These are phyloP conservation scores for Chaetomium tenue DNA, from an alignment of 495 filamentous ascomycete genomes.

Conservation along the genomic window DNA sequence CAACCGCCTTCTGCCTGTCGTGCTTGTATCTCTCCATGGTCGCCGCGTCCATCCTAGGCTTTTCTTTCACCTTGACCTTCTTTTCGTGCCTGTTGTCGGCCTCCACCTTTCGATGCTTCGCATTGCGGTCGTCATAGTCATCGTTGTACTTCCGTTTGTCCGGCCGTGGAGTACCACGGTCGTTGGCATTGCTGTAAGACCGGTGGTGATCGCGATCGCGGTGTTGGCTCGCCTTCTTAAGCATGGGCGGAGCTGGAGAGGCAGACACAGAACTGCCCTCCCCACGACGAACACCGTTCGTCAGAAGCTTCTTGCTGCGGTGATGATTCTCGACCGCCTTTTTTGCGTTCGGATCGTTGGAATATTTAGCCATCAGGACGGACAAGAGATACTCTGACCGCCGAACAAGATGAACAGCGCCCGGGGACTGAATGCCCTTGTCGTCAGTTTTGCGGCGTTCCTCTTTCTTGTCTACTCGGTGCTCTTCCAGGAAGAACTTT, in stretches of 20 bases:
- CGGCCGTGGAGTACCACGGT: conserved; percentile 45
- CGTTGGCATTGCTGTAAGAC: conserved; percentile 47
- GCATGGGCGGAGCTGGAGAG: conserved; percentile 55
- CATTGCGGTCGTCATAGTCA: conserved; percentile 37
- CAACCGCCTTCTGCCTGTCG: conserved; percentile 36
- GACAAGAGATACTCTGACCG: conserved; percentile 91
- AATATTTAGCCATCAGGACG: conserved; percentile 76
- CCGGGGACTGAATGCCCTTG: conserved; percentile 83
- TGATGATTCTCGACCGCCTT: conserved; percentile 85
- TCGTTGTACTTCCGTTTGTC: conserved; percentile 49
- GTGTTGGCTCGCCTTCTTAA: conserved; percentile 43
- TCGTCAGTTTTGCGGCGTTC: conserved; percentile 76
- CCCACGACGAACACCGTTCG: conserved; percentile 53
- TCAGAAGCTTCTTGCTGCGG: conserved; percentile 72
- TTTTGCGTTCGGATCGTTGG: conserved; percentile 68
- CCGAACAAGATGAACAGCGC: conserved; percentile 92
- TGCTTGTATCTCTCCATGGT: conserved; percentile 37
- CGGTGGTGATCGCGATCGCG: conserved; percentile 49
- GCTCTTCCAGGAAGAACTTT: conserved; percentile 96
- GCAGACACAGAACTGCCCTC: conserved; percentile 55
- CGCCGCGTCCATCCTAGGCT: conserved; percentile 37
- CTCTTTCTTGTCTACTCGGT: conserved; percentile 95
- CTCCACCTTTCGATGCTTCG: conserved; percentile 39
- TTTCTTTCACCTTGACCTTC: conserved; percentile 36
- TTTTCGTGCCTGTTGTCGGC: conserved; percentile 34